Conservation (phyloP, 2,329 filamentous ascomycete genomes). For the Pseudogymnoascus sp. region DNA sequence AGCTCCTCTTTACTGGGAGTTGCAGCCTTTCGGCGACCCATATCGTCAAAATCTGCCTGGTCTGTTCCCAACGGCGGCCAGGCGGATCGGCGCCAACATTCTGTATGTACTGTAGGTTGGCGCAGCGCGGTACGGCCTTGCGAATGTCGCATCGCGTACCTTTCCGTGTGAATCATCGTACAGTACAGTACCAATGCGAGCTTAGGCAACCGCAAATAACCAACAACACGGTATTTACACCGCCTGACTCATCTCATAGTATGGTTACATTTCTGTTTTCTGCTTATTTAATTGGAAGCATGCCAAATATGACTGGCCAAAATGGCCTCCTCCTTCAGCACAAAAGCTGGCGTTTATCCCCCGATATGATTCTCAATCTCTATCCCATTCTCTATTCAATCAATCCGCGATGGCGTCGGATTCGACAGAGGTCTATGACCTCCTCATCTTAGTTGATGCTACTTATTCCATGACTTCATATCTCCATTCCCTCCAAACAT, state of each 20-base stretch:
- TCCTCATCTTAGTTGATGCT: constrained; percentile 40
- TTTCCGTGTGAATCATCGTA: background rate
- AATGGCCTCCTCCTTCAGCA: background rate
- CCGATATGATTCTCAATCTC: background rate
- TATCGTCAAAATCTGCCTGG: background rate
- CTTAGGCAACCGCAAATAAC: background rate
- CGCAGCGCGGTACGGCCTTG: background rate
- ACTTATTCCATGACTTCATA: constrained; percentile 39
- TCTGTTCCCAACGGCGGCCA: background rate
- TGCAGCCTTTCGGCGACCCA: background rate
- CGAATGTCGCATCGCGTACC: background rate
- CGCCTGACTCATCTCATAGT: background rate
- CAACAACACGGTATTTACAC: background rate
- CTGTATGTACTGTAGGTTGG: background rate
- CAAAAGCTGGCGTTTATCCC: background rate
- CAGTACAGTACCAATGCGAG: background rate
- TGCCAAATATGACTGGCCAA: background rate
- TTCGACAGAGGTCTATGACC: constrained; percentile 29
- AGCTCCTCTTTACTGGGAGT: background rate
- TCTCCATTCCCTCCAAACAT: constrained; percentile 35
- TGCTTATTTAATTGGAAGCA: background rate
- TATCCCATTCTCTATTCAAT: background rate
- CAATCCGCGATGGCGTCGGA: background rate
- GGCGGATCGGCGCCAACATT: background rate
- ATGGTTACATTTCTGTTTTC: background rate